Evolutionary conservation across 148 eudicot species (phyloP), one percentile per base, ranked within the genome.

Genomic region (Hydrangea macrophylla): DNA sequence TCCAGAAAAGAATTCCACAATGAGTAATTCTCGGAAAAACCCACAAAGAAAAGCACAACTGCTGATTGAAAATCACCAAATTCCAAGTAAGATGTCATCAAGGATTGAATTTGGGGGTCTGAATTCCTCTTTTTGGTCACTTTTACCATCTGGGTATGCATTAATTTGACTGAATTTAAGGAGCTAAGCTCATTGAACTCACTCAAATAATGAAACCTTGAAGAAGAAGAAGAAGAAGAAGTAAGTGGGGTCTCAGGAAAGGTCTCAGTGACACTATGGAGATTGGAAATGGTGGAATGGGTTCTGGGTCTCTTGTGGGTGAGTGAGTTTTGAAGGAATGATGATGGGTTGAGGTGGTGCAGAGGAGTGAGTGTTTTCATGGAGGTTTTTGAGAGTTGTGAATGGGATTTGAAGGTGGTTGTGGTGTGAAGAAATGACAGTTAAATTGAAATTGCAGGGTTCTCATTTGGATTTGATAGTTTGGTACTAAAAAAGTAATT

Each of bases 91-190:
- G 69, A 72, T 55, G 69, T 59, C 25, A 85, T 78, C 75, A 85
- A 75, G 72, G 74, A 73, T 69, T 62, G 60, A 30, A 60, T 58
- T 10, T 67, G 71, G 70, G 64, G 11, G 58, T 67, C 72, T 64
- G 83, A 68, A 55, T 58, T 37, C 63, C 58, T 26, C 36, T 73
- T 60, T 26, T 70, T 65, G 58, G 61, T 60, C 56, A 37, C 58
- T 75, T 88, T 88, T 48, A 79, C 59, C 50, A 85, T 31, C 58
- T 88, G 83, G 84, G 85, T 80, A 85, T 88, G 89, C 51, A 67
- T 39, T 71, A 67, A 65, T 71, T 77, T 88, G 57, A 70, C 78
- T 42, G 75, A 74, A 33, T 64, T 55, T 62, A 82, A 73, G 9
- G 89, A 74, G 60, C 55, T 68, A 32, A 72, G 45, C 69, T 77